A percentile compares a stretch with the other conserved stretches of the same genome.
Conservation (phyloP, 73 alveolate species). For the Paramecium primaurelia region DNA sequence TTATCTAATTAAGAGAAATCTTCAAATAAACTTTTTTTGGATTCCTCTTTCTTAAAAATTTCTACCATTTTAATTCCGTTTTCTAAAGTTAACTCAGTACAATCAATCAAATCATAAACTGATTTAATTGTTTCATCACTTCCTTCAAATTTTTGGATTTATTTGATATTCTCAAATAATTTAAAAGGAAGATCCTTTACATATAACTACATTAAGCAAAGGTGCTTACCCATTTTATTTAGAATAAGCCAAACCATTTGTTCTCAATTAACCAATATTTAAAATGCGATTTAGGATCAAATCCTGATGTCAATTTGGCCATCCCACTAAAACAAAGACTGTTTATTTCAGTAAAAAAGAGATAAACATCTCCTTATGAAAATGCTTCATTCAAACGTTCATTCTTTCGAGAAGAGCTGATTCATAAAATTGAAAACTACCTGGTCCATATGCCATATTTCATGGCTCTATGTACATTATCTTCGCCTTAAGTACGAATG, state of each 20-base stretch:
- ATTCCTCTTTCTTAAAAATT: neutral
- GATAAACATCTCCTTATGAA: slow-evolving; percentile 49
- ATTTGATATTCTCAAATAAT: slow-evolving; percentile 13
- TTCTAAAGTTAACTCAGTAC: neutral
- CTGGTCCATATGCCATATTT: slow-evolving; percentile 54
- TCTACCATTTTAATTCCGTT: slow-evolving; percentile 1
- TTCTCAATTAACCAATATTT: slow-evolving; percentile 42
- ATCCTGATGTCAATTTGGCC: slow-evolving; percentile 10
- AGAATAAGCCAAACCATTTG: slow-evolving; percentile 37
- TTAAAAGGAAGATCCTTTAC: slow-evolving; percentile 35
- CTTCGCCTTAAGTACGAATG: slow-evolving; percentile 44
- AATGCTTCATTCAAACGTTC: slow-evolving; percentile 43
- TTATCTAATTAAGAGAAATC: neutral
- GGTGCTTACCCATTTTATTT: slow-evolving; percentile 36
- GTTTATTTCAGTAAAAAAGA: slow-evolving; percentile 37
- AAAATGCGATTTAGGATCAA: slow-evolving; percentile 27
- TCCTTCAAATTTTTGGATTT: neutral
- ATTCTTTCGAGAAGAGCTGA: slow-evolving; percentile 40
- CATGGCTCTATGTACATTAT: slow-evolving; percentile 48
- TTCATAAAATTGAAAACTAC: neutral
- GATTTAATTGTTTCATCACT: slow-evolving; percentile 34
- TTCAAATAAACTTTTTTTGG: slow-evolving; percentile 23
- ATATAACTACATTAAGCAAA: slow-evolving; percentile 1
- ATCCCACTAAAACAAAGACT: slow-evolving; percentile 40
- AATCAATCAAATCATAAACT: slow-evolving; percentile 30